Evolutionary conservation across 2,329 filamentous ascomycete genomes (phyloP), one percentile per base, ranked within the genome.

Genomic region (Ceratocystis eucalypticola): DNA sequence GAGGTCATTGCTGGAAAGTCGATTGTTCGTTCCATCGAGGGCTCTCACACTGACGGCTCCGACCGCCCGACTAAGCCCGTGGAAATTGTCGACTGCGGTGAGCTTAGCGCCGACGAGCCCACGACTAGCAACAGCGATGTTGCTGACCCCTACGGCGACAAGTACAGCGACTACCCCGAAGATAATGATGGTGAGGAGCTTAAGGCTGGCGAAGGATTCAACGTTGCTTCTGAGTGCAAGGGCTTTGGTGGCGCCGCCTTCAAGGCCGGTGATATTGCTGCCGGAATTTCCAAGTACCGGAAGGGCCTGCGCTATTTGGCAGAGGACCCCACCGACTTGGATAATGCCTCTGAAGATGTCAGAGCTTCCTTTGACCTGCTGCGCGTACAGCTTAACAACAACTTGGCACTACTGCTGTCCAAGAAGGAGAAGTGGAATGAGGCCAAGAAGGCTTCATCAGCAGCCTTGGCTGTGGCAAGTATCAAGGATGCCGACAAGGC

Each of bases 131-230:
- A 84, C 65, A 82, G 85, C 71, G 90, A 88, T 77, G 77, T 80
- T 45, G 82, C 89, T 66, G 93, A 97, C 74, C 80, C 84, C 65
- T 90, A 89, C 15, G 94, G 94, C 69, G 94, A 99, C 78, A 83
- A 86, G 5, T 96, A 95, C 77, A 93, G 97, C 78, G 94, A 97
- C 75, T 97, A 89, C 77, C 94, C 94, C 44, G 91, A 96, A 74
- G 94, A 99, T 77, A 84, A 87, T 72, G 76, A 74, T 20, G 74
- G 77, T 69, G 72, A 80, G 69, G 79, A 82, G 61, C 84, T 87
- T 71, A 76, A 74, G 22, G 74, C 77, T 69, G 72, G 80, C 70
- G 79, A 82, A 59, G 84, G 91, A 69, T 82, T 90, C 74, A 84
- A 88, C 76, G 92, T 97, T 69, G 91, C 89, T 1, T 80, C 82